Evolutionary conservation across 179 eudicot genomes (phyloP), one percentile per base, ranked within the genome.

Genomic region (Vitellaria paradoxa): DNA sequence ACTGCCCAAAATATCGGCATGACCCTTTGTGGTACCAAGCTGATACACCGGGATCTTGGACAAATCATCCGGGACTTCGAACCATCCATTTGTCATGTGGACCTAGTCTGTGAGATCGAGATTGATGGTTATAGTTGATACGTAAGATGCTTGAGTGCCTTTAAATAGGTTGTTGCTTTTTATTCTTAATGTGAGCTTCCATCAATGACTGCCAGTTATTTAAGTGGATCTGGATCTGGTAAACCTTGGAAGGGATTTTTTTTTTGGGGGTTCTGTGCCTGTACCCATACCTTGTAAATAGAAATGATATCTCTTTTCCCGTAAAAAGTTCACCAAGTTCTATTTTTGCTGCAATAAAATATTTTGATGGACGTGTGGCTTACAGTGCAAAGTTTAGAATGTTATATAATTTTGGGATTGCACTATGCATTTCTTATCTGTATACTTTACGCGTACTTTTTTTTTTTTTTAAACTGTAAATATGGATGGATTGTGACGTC

Each of bases 401-500:
- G 46, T 30, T 64, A 30, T 26, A 64, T 45, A 64, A 1, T 17
- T 30, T 65, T 45, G 40, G 46, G 6, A 57, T 5, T 26, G 7
- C n/a, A 26, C 68, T 10, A 11, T 65, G 68, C n/a, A 65, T 3
- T 65, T 24, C 5, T 30, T 65, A 30, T 26, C 26, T 0, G 68
- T 24, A 26, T 30, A 24, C 68, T 24, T 2, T 18, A 23, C 24
- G 53, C 37, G 12, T 61, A 20, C 21, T 1, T 30, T 70, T 77
- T 45, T 55, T 55, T 62, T 47, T 23, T 55, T 21, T 55, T 10
- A 40, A 8, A 15, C 15, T 60, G 68, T 60, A 9, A 26, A 24
- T 69, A 60, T 30, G n/a, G 17, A 59, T 56, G 53, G 63, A 70
- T 76, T 37, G 42, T 80, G 45, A 67, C 40, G 42, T 78, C 40